Base-by-base conservation (phyloP, 805 yeast species). In the Wickerhamomyces mucosus region DNA sequence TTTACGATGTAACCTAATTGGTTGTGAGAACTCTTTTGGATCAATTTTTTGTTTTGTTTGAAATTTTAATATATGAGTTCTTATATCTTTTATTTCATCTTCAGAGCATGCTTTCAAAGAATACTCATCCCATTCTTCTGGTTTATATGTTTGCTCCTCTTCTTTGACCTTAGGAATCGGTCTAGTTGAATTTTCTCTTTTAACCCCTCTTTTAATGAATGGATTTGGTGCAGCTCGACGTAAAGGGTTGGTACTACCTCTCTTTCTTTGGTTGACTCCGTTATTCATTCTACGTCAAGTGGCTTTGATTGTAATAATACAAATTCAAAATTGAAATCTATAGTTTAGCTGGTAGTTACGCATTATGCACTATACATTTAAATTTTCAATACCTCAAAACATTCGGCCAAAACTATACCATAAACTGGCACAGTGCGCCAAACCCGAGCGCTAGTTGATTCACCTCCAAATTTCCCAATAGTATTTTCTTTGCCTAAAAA, bases 1-100 rank as follows among this genome's bases (percentile, higher is more conserved):
- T 51, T 89, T 88, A 44, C 97, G 69, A 54, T 88, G 96, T 50
- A 89, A 61, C 45, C 96, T 64, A 14, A 88, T 78, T 0, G 98
- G 98, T 37, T 71, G 70, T 34, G 75, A 77, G 53, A 89, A 92
- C 2, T 18, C 28, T 39, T 76, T 75, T 9, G 92, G 89, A 40
- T 84, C 84, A 21, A 92, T 78, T 27, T 70, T 67, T 44, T 72
- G 69, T 37, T 75, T 74, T 21, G 81, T 67, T 48, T 80, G 94
- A 49, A 89, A 85, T 55, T 79, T 79, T 58, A 88, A 55, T 16
- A 89, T 69, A 53, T 89, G 96, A 40, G 76, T 79, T 37, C 94
- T 68, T 29, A 78, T 67, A 38, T 79, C 81, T 28, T 72, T 75
- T 20, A 84, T 55, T 32, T 84, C 95, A 27, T 77, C 77, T 34